Evolutionary conservation across 2,329 filamentous ascomycete genomes (phyloP).

Genomic region (Diplodia scrobiculata): DNA sequence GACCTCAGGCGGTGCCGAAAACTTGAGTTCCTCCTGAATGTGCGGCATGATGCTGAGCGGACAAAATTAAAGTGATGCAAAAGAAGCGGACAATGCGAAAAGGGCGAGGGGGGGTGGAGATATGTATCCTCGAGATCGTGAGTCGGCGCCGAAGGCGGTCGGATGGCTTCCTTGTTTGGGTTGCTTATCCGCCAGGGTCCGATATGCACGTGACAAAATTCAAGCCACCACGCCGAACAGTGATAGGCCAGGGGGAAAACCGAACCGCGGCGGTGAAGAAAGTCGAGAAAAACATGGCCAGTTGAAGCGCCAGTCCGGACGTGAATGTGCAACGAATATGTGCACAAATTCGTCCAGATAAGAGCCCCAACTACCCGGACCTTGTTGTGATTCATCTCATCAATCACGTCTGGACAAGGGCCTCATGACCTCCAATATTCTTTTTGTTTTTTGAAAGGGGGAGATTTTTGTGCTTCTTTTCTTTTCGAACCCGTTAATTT

Average conservation of each 20-base stretch:
- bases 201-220: slow-evolving; percentile 2
- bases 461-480: too few relatives aligned
- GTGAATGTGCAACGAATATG: too few relatives aligned
- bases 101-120: slow-evolving; percentile 11
- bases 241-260: neutral
- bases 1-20: slow-evolving; percentile 47
- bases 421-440: neutral
- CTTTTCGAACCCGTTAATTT: too few relatives aligned
- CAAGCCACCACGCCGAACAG: neutral
- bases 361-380: too few relatives aligned
- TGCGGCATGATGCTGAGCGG: slow-evolving; percentile 8
- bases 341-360: too few relatives aligned
- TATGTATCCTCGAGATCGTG: slow-evolving; percentile 7
- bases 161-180: slow-evolving; percentile 17
- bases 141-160: slow-evolving; percentile 22
- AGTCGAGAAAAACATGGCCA: neutral
- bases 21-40: slow-evolving; percentile 38
- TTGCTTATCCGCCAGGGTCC: neutral
- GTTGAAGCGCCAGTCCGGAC: too few relatives aligned
- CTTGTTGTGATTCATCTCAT: slow-evolving; percentile 11
- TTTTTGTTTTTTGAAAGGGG: too few relatives aligned
- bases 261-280: neutral
- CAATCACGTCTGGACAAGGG: neutral
- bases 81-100: slow-evolving; percentile 1
- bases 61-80: slow-evolving; percentile 4